These are phyloP conservation scores for Mycena amicta DNA, from an alignment of 768 basidiomycete genomes.

Conservation along the genomic window DNA sequence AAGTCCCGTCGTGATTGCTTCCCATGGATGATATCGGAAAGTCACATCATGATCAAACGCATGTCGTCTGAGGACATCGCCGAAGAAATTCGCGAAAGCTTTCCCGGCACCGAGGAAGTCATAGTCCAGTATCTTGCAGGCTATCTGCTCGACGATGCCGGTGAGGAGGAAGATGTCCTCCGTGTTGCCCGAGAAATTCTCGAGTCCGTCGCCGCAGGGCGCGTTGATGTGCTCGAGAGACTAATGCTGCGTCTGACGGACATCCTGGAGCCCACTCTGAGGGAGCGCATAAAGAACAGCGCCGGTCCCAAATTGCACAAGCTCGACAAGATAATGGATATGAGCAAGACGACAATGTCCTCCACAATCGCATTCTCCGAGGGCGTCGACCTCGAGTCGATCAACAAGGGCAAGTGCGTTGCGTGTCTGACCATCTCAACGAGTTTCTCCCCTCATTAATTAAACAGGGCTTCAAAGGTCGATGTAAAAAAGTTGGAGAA, in stretches of 20 bases:
- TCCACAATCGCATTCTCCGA: constrained; percentile 78
- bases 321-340: constrained; percentile 85
- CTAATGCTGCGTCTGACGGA: constrained; percentile 69
- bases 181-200: constrained; percentile 74
- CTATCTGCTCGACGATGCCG: constrained; percentile 85
- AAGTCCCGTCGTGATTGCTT: background rate
- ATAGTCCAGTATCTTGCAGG: constrained; percentile 87
- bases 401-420: constrained; percentile 89
- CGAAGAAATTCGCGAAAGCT: constrained; percentile 68
- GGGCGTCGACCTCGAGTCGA: constrained; percentile 87
- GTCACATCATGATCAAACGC: constrained; percentile 1
- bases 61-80: constrained; percentile 71
- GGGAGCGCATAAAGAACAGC: constrained; percentile 55
- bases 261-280: constrained; percentile 67
- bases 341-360: constrained; percentile 81
- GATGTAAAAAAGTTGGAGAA: constrained; percentile 96
- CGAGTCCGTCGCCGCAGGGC: constrained; percentile 71
- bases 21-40: background rate
- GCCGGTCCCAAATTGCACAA: constrained; percentile 71
- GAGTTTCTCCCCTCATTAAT: constrained; percentile 19
- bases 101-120: constrained; percentile 82
- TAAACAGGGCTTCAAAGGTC: constrained; percentile 80
- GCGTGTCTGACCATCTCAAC: constrained; percentile 4
- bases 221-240: constrained; percentile 57
- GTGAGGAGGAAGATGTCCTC: constrained; percentile 87